Percentiles rank a stretch among this genome's conserved stretches.
These are phyloP conservation scores for Amauroascus verrucosus DNA, from an alignment of 2,329 filamentous ascomycete species.

Conservation along the genomic window DNA sequence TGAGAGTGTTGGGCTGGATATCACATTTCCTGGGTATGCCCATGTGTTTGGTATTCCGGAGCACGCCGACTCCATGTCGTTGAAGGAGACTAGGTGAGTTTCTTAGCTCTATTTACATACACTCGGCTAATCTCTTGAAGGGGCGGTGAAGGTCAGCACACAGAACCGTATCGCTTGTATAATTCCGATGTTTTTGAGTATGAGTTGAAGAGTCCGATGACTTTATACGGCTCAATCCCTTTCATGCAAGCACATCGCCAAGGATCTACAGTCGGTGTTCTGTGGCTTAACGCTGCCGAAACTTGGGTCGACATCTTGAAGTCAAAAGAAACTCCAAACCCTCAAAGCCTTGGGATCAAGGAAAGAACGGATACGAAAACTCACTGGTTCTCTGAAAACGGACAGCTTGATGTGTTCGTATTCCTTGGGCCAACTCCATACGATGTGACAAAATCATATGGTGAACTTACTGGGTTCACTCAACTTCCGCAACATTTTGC, in stretches of 20 bases:
- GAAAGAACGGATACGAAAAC: constrained; percentile 70
- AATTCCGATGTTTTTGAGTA: constrained; percentile 98
- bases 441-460: constrained; percentile 71
- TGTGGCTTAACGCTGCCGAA: constrained; percentile 95
- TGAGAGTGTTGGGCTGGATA: constrained; percentile 82
- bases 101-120: neutral
- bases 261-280: constrained; percentile 85
- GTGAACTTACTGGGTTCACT: constrained; percentile 82
- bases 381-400: constrained; percentile 93
- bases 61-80: constrained; percentile 75
- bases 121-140: constrained; percentile 26
- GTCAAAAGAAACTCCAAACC: constrained; percentile 60
- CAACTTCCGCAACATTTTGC: constrained; percentile 86
- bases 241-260: constrained; percentile 97
- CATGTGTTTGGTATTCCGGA: constrained; percentile 93
- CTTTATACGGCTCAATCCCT: constrained; percentile 90
- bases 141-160: constrained; percentile 73
- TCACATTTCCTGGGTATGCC: constrained; percentile 81
- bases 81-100: constrained; percentile 68
- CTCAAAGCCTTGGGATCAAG: constrained; percentile 60
- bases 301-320: constrained; percentile 96
- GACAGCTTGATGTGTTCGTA: constrained; percentile 83
- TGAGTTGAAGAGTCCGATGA: constrained; percentile 94
- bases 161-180: constrained; percentile 86
- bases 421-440: constrained; percentile 82